A percentile compares a stretch with the other conserved stretches of the same genome.
phyloP scores from a whole-genome alignment of 2,329 filamentous ascomycete genomes.

The Phialemoniopsis sp. region DNA sequence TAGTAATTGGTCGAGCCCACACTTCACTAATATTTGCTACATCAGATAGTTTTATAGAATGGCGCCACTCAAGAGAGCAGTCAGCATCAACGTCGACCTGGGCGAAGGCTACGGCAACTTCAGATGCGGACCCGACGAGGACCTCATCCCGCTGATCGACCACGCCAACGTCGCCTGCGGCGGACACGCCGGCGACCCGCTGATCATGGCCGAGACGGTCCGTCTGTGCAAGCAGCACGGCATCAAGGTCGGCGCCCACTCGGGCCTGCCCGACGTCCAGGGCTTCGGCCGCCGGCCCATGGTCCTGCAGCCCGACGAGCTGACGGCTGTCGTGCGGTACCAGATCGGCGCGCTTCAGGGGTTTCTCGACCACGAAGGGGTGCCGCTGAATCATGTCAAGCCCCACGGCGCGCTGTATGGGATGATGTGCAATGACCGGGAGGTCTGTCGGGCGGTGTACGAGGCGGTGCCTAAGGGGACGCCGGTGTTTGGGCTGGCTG shows the following conservation, averaged over 20 bases:
- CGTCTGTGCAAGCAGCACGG: slow-evolving; percentile 51
- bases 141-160: slow-evolving; percentile 55
- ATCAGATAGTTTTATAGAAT: no score
- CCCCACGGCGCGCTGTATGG: slow-evolving; percentile 38
- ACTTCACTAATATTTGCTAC: no score
- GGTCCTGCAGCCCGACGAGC: slow-evolving; percentile 50
- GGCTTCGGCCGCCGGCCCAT: slow-evolving; percentile 63
- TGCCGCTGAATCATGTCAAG: slow-evolving; percentile 58
- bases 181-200: slow-evolving; percentile 55
- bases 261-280: slow-evolving; percentile 59
- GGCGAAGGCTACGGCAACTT: slow-evolving; percentile 42
- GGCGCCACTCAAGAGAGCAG: no score
- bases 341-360: slow-evolving; percentile 60
- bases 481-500: slow-evolving; percentile 17
- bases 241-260: slow-evolving; percentile 58
- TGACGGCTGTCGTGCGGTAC: slow-evolving; percentile 55
- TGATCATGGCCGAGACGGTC: slow-evolving; percentile 61
- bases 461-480: slow-evolving; percentile 15
- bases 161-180: slow-evolving; percentile 57
- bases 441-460: slow-evolving; percentile 17
- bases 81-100: slow-evolving; percentile 41
- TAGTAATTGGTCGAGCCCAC: no score
- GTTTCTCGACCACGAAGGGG: slow-evolving; percentile 51
- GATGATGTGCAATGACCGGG: slow-evolving; percentile 17
- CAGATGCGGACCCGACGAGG: slow-evolving; percentile 48